Conservation (phyloP, 345 rosid species). For the Linum usitatissimum region DNA sequence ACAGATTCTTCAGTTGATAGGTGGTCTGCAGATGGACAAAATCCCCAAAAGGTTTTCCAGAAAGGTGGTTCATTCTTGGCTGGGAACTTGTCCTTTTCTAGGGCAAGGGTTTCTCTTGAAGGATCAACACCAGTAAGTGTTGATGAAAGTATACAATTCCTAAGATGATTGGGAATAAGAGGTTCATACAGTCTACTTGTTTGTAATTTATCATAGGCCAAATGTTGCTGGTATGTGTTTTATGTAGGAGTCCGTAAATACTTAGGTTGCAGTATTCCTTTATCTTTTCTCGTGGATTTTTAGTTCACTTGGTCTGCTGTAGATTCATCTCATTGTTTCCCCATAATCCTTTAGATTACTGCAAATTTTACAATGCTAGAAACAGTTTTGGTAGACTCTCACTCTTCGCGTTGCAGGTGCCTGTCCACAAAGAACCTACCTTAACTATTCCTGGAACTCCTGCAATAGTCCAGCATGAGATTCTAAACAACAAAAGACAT, state of each 20-base stretch:
- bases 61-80: conserved; percentile 94
- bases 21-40: conserved; percentile 88
- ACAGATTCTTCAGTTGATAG: conserved; percentile 81
- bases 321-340: too few species aligned
- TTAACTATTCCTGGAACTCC: conserved; percentile 72
- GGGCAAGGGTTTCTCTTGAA: conserved; percentile 95
- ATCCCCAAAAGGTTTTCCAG: conserved; percentile 75
- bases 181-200: not conserved
- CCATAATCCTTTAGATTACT: too few species aligned
- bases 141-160: not conserved
- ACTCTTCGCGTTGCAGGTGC: conserved; percentile 36
- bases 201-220: not conserved
- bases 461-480: conserved; percentile 88
- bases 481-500: conserved; percentile 90
- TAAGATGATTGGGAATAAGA: not conserved
- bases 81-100: conserved; percentile 89
- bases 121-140: conserved; percentile 81
- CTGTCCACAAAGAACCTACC: conserved; percentile 73
- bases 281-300: not conserved
- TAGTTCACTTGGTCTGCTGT: not conserved
- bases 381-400: too few species aligned
- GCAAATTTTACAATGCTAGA: too few species aligned
- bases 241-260: not conserved
- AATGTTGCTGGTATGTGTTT: not conserved
- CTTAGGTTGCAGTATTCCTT: not conserved